Base-by-base conservation (phyloP, 371 early-diverging fungal genomes). In the Basidiobolus meristosporus region DNA sequence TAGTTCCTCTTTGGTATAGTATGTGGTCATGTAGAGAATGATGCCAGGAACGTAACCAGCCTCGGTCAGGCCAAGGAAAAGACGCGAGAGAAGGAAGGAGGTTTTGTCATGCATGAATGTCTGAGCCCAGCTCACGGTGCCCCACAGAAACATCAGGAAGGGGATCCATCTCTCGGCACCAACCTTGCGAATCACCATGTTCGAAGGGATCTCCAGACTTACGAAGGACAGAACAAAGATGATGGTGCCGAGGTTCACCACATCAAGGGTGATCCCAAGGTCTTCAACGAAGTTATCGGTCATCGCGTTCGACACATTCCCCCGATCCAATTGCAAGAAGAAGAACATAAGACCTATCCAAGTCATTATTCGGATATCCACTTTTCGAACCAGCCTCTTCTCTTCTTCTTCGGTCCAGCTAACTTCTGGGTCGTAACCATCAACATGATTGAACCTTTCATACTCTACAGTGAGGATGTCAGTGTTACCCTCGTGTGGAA, bases 11-110 rank as follows among this genome's bases (percentile, higher is more conserved):
- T 70, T 63, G 14, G 67, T 66, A 43, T 86, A 88, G 74, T 84
- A 88, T 37, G 65, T 63, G 16, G 82, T 74, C 23, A 83, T 57
- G 48, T 75, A 66, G 36, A 63, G 77, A 7, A 79, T 61, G 19
- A 76, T 69, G 16, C 80, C 83, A 9, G 83, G 84, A 31, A 77
- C 74, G 39, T 82, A 68, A 2, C 77, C 31, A 34, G 19, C 18
- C 19, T 45, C 45, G 12, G 45, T 33, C 5, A 45, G 14, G 15
- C 82, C 82, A 18, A 82, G 63, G 20, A 71, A 61, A 44, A 77
- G 59, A 19, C 82, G 69, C 15, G 66, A 53, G 9, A 26, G 26
- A 26, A 5, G 47, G 37, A 55, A 63, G 1, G 49, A 41, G 30
- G 38, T 38, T 1, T 35, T 38, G 29, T 53, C 56, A 23, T 50